These are phyloP conservation scores for rapeseed (Brassica napus) DNA, from an alignment of 345 rosid genomes.

Conservation along the genomic window DNA sequence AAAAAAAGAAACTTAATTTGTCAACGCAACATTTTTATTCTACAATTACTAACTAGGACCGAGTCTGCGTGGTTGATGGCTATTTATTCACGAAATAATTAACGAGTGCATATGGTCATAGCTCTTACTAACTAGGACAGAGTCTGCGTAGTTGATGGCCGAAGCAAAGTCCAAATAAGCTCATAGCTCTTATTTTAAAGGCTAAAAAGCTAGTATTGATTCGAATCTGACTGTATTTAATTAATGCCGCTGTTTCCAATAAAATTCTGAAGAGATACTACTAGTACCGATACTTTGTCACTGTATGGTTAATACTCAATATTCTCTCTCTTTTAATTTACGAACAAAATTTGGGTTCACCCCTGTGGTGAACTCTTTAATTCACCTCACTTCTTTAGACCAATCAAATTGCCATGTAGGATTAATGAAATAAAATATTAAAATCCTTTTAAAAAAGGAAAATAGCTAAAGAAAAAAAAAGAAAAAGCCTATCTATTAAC, in stretches of 20 bases:
- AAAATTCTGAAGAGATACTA: not conserved
- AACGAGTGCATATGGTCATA: not conserved
- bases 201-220: constrained; percentile 18
- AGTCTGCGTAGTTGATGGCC: not conserved
- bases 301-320: not conserved
- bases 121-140: not conserved
- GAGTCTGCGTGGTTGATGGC: not conserved
- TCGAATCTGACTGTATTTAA: constrained; percentile 4
- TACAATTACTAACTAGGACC: not conserved
- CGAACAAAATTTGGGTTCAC: no score
- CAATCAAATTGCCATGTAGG: no score
- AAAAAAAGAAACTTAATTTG: not conserved
- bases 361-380: no score
- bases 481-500: no score
- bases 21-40: not conserved
- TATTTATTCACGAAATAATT: not conserved
- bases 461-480: no score
- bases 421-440: no score
- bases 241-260: constrained; percentile 17
- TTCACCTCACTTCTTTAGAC: no score
- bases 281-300: not conserved
- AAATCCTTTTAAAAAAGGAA: no score
- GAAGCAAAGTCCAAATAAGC: constrained; percentile 3
- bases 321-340: not conserved
- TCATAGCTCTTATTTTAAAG: not conserved